Base-by-base conservation (phyloP, 2,329 filamentous ascomycete genomes). In the Ophioceras dolichostomum region DNA sequence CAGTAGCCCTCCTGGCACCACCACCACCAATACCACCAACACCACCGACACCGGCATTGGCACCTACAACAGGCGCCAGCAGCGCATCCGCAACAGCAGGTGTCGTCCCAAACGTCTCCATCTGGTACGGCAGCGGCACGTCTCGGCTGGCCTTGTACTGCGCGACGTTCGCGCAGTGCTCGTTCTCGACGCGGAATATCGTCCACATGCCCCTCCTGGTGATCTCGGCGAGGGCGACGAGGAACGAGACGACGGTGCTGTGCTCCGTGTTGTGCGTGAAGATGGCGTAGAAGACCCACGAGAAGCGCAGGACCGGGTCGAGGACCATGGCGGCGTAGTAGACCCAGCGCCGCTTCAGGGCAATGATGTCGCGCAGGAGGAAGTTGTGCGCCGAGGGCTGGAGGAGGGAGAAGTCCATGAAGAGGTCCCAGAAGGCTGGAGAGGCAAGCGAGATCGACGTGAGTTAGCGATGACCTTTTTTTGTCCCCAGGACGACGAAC, bases 321-420 rank as follows among this genome's bases (percentile, higher is more conserved):
- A 88, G 43, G 2, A 80, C 49, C 72, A 96, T 94, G 41, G 91
- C 84, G 5, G 60, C 56, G 54, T 96, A 98, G 64, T 98, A 98
- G 30, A 79, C 66, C 80, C 84, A 91, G 4, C 72, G 67, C 10
- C 68, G 68, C 52, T 89, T 89, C 49, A 91, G 82, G 0, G 80
- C 87, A 0, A 91, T 69, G 8, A 83, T 79, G 41, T 89, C 76
- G 6, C 91, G 80, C 10, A 95, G 71, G 34, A 79, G 68, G 2
- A 64, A 70, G 45, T 83, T 66, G 10, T 73, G 71, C 0, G 83
- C 74, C 39, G 79, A 75, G 0, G 81, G 70, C 48, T 95, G 87
- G 3, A 89, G 70, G n/a, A 95, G 68, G 41, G 83, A 91, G 70
- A 91, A 96, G 57, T 98, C 91, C 83, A 96, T 95, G 45, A 86